Percentiles rank a stretch among this genome's conserved stretches.
These are phyloP conservation scores for Aristolochia californica DNA, from an alignment of 164 flowering plant species.

Conservation along the genomic window DNA sequence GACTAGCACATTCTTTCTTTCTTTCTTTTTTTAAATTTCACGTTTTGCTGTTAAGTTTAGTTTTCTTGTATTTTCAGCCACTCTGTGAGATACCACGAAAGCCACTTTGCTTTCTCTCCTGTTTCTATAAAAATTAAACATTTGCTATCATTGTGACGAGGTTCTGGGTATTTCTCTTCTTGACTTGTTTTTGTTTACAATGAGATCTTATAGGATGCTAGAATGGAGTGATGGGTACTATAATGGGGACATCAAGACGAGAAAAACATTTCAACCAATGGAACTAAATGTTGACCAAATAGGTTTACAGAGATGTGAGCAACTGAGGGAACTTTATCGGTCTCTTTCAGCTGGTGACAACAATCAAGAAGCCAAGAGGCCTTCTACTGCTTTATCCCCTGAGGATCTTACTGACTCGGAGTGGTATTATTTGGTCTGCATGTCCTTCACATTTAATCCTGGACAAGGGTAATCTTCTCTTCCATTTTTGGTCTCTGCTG, in stretches of 20 bases:
- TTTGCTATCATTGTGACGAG: no score
- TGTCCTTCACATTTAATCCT: conserved; percentile 69
- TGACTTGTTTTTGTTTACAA: background rate
- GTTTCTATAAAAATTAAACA: no score
- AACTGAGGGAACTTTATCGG: conserved; percentile 68
- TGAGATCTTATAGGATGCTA: conserved; percentile 39
- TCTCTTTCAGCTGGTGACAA: conserved; percentile 54
- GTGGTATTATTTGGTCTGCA: conserved; percentile 93
- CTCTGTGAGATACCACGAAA: no score
- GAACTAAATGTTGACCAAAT: conserved; percentile 49
- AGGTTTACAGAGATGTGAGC: conserved; percentile 79
- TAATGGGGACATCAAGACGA: conserved; percentile 92
- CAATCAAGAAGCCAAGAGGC: conserved; percentile 49
- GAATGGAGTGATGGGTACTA: conserved; percentile 91
- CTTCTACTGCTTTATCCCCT: conserved; percentile 81
- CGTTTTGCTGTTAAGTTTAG: no score
- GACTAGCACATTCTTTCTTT: no score
- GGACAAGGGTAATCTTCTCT: conserved; percentile 60
- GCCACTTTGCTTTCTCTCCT: no score
- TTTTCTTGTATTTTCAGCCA: no score
- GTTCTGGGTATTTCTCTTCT: background rate
- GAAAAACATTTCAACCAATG: conserved; percentile 60
- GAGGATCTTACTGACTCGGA: conserved; percentile 86
- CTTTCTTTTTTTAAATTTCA: no score
- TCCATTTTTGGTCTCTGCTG: background rate